Evolutionary conservation across 2,329 filamentous ascomycete genomes (phyloP).

Genomic region (Colletotrichum zoysiae): DNA sequence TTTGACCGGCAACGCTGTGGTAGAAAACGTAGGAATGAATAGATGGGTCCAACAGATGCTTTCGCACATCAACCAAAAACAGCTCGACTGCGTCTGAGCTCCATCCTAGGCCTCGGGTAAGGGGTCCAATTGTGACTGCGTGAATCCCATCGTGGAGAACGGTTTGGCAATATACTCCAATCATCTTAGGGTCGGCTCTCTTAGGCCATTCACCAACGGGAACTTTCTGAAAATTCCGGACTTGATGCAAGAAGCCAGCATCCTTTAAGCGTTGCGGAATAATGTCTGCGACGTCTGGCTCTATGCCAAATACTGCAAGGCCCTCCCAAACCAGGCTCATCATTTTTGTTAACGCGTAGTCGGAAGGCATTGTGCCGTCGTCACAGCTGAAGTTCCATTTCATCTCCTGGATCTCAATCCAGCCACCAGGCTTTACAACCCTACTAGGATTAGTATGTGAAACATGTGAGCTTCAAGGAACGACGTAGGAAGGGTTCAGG

Average conservation of each 20-base stretch:
- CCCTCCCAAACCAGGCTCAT: conserved; percentile 55
- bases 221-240: conserved; percentile 48
- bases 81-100: conserved; percentile 49
- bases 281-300: too few relatives aligned
- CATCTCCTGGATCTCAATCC: conserved; percentile 59
- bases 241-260: too few relatives aligned
- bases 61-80: conserved; percentile 51
- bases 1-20: conserved; percentile 16
- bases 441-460: too few relatives aligned
- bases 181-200: conserved; percentile 58
- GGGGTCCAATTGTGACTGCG: conserved; percentile 51
- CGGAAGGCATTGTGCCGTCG: conserved; percentile 52
- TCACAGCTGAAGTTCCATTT: conserved; percentile 55
- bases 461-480: too few relatives aligned
- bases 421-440: conserved; percentile 55
- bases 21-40: conserved; percentile 51
- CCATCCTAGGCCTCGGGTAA: conserved; percentile 52
- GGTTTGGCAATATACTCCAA: conserved; percentile 4
- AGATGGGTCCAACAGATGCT: conserved; percentile 46
- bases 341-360: conserved; percentile 46
- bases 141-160: conserved; percentile 50
- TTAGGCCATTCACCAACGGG: conserved; percentile 66
- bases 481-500: conserved; percentile 43
- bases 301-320: too few relatives aligned
- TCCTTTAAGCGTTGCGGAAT: too few relatives aligned